These are phyloP conservation scores for Corymbia maculata DNA, from an alignment of 345 rosid species.

Conservation along the genomic window DNA sequence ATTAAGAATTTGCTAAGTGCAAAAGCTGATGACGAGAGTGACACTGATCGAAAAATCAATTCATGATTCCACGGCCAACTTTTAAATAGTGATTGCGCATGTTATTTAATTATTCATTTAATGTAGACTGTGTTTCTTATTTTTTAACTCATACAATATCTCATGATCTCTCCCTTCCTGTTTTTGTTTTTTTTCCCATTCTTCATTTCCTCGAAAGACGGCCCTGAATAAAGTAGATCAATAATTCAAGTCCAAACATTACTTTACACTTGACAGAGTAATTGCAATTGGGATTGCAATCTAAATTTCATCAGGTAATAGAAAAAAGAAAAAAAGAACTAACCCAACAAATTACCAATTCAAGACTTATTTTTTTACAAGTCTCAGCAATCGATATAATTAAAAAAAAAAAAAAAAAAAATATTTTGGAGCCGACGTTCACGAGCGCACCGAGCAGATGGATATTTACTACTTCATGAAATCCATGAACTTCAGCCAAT, in stretches of 20 bases:
- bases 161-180: neutral
- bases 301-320: neutral
- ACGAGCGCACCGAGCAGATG: neutral
- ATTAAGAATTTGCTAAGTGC: neutral
- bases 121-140: neutral
- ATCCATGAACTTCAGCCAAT: slow-evolving; percentile 79
- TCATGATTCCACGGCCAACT: neutral
- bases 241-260: neutral
- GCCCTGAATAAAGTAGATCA: neutral
- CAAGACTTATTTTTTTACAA: neutral
- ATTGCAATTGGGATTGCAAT: neutral
- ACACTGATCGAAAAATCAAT: neutral
- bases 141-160: neutral
- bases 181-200: neutral
- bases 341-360: neutral
- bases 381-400: neutral
- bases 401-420: neutral
- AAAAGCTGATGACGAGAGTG: neutral
- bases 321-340: neutral
- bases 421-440: neutral
- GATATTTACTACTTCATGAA: slow-evolving; percentile 10
- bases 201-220: neutral
- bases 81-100: neutral
- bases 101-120: neutral
- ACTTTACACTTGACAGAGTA: neutral